Conservation (phyloP, 1,284 basidiomycete species). For the Heterobasidion parviporum region DNA sequence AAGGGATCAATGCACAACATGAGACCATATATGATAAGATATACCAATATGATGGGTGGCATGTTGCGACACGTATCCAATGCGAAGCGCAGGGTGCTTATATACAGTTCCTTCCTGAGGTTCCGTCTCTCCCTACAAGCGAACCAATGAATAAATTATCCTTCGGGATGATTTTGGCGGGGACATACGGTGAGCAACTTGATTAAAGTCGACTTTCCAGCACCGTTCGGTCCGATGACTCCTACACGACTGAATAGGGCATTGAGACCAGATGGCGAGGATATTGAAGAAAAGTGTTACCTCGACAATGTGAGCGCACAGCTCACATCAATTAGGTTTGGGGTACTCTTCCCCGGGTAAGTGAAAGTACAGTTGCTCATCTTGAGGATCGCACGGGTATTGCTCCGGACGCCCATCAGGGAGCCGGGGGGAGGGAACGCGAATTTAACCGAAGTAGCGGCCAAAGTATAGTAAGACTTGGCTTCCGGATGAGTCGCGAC, state of each 20-base stretch:
- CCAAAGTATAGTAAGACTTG: conserved; percentile 95
- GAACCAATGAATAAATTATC: no score
- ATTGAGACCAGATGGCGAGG: conserved; percentile 9
- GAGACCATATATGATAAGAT: conserved; percentile 8
- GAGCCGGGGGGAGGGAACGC: conserved; percentile 94
- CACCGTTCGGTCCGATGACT: conserved; percentile 87
- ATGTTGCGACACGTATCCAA: conserved; percentile 98
- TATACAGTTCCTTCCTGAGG: conserved; percentile 93
- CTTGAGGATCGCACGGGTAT: conserved; percentile 95
- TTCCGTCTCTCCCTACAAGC: conserved; percentile 78
- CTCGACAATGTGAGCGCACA: conserved; percentile 90
- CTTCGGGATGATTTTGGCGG: no score
- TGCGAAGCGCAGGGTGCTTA: conserved; percentile 93
- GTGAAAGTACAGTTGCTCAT: conserved; percentile 90
- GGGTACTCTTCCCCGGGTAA: conserved; percentile 81
- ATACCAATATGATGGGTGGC: conserved; percentile 90
- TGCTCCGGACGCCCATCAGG: conserved; percentile 95
- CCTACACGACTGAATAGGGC: conserved; percentile 64
- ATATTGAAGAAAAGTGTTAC: conserved; percentile 27
- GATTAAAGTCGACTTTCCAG: conserved; percentile 95
- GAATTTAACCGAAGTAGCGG: conserved; percentile 94
- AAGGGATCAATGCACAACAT: conserved; percentile 3
- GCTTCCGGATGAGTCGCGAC: conserved; percentile 91
- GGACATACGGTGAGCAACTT: conserved; percentile 80
- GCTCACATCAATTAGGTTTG: conserved; percentile 84